A percentile compares a stretch with the other conserved stretches of the same genome.
phyloP scores from a whole-genome alignment of 176 grass and related monocot species.

The Lolium perenne region DNA sequence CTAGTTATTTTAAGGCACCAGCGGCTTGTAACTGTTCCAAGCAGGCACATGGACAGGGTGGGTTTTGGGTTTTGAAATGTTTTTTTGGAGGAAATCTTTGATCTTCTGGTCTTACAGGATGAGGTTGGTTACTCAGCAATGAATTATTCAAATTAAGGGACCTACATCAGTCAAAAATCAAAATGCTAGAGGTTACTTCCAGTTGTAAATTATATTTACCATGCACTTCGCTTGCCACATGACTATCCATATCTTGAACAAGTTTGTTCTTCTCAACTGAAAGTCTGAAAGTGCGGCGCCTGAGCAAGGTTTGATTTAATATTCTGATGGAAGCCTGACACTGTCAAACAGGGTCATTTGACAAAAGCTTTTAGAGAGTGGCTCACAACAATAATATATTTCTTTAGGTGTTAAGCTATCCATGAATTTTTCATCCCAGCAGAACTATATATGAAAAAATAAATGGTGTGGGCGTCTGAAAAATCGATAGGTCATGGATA shows the following conservation, averaged over 20 bases:
- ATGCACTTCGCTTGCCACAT: background rate
- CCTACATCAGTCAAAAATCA: background rate
- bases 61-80: background rate
- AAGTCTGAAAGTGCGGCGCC: constrained; percentile 10
- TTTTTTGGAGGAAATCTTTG: background rate
- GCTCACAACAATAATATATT: background rate
- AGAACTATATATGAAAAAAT: constrained; percentile 3
- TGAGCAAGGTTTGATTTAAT: background rate
- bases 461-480: background rate
- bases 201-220: constrained; percentile 44
- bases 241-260: background rate
- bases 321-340: background rate
- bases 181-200: constrained; percentile 16
- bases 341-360: constrained; percentile 12
- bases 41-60: background rate
- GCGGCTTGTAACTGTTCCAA: background rate
- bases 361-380: background rate
- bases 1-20: background rate
- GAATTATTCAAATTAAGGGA: background rate
- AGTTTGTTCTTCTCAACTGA: background rate
- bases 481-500: background rate
- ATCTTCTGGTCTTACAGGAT: background rate
- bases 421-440: background rate
- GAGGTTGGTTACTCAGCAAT: background rate
- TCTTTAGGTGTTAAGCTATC: background rate